Percentiles rank a stretch among this genome's conserved stretches.
Conservation (phyloP, 225 moss, liverwort and hornwort genomes). For the Marchantia paleacea region DNA sequence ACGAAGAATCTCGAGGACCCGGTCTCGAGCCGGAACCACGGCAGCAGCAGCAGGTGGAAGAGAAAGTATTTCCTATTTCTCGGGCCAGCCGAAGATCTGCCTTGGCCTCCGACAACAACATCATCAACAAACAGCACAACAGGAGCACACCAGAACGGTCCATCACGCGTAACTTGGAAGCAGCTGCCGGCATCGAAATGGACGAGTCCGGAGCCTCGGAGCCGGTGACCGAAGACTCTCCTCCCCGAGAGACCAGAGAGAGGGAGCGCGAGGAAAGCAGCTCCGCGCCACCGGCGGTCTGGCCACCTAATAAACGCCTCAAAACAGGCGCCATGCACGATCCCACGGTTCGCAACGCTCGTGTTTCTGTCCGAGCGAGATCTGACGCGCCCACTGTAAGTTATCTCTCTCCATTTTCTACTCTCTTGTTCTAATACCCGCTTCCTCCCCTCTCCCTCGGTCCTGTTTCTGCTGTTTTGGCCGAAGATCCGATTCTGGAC, state of each 20-base stretch:
- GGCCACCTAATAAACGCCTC: constrained; percentile 13
- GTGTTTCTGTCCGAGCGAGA: constrained; percentile 21
- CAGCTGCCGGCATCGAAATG: neutral
- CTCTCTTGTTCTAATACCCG: too few species aligned
- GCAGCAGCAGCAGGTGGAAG: neutral
- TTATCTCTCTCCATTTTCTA: too few species aligned
- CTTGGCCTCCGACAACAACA: neutral
- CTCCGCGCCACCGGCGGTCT: neutral
- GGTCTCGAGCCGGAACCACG: neutral
- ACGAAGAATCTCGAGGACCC: neutral
- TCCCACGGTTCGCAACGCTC: constrained; percentile 17
- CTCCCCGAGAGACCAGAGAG: neutral
- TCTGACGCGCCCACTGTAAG: constrained; percentile 24
- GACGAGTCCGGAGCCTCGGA: constrained; percentile 8
- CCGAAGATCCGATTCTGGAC: too few species aligned
- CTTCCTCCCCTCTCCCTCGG: too few species aligned
- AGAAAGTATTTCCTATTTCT: neutral
- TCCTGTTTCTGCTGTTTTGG: too few species aligned
- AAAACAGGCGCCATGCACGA: constrained; percentile 22
- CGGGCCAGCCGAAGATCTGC: neutral
- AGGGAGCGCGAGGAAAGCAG: constrained; percentile 11
- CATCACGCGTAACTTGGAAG: neutral
- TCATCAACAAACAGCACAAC: neutral
- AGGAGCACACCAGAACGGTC: neutral
- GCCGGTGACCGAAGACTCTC: constrained; percentile 8